Evolutionary conservation across 1,284 basidiomycete species (phyloP).

Genomic region (Pholiota adiposa): DNA sequence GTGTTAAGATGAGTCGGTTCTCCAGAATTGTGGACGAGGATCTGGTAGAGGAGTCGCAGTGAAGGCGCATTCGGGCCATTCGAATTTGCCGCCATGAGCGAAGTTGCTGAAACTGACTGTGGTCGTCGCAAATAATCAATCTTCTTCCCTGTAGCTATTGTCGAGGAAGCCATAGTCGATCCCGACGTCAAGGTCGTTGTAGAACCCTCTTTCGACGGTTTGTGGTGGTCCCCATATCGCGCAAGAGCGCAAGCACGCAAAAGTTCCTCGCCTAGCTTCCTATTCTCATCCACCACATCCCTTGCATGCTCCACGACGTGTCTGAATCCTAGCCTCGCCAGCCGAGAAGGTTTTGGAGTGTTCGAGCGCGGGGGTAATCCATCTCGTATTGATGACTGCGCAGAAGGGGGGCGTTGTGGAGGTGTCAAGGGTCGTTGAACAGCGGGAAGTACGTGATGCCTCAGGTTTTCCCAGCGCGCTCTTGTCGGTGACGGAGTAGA

Average conservation of each 20-base stretch:
- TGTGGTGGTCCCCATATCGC: constrained; percentile 19
- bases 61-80: constrained; percentile 16
- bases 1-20: constrained; percentile 19
- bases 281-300: constrained; percentile 21
- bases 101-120: constrained; percentile 22
- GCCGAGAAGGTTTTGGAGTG: constrained; percentile 26
- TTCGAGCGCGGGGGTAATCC: constrained; percentile 16
- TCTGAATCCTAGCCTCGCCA: constrained; percentile 25
- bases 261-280: constrained; percentile 27
- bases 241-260: constrained; percentile 24
- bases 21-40: constrained; percentile 21
- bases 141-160: constrained; percentile 14
- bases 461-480: constrained; percentile 30
- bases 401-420: constrained; percentile 18
- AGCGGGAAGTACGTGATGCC: constrained; percentile 26
- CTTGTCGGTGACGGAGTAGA: constrained; percentile 27
- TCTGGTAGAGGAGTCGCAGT: constrained; percentile 24
- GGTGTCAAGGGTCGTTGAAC: constrained; percentile 19
- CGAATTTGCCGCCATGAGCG: constrained; percentile 7
- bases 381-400: constrained; percentile 14
- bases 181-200: constrained; percentile 10
- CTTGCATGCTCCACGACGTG: constrained; percentile 27
- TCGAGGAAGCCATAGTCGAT: constrained; percentile 9
- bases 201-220: constrained; percentile 17
- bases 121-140: constrained; percentile 25